Evolutionary conservation across 352 stramenopile species (phyloP).

Genomic region (Phytopythium cucurbitacearum): DNA sequence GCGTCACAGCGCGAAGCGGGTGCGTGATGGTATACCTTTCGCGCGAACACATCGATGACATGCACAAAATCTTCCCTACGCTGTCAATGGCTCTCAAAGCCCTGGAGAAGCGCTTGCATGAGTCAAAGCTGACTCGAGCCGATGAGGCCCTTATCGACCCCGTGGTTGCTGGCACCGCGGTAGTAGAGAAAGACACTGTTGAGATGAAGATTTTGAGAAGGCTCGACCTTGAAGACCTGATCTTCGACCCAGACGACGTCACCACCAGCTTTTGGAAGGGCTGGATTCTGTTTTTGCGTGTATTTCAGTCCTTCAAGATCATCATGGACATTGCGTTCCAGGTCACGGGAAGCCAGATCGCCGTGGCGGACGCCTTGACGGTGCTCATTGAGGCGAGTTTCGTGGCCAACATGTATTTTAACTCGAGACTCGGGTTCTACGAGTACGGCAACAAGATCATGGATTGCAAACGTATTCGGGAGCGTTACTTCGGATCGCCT

Average conservation of each 20-base stretch:
- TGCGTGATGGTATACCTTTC: conserved; percentile 55
- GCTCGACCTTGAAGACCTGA: conserved; percentile 24
- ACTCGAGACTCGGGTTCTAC: conserved; percentile 48
- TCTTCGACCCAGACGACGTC: conserved; percentile 39
- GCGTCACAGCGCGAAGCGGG: conserved; percentile 50
- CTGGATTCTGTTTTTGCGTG: conserved; percentile 21
- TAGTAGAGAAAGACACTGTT: conserved; percentile 13
- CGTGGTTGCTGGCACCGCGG: not conserved
- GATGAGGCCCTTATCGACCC: conserved; percentile 7
- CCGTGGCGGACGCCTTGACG: conserved; percentile 16
- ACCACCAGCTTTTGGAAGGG: conserved; percentile 24
- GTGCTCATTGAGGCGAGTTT: conserved; percentile 44
- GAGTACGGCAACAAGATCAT: conserved; percentile 71
- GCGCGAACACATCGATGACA: conserved; percentile 41
- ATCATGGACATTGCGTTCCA: conserved; percentile 28
- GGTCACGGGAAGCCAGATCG: conserved; percentile 3
- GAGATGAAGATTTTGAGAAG: conserved; percentile 23
- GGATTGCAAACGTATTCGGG: conserved; percentile 31
- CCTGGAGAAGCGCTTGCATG: conserved; percentile 44
- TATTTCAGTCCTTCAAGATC: conserved; percentile 30
- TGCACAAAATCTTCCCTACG: conserved; percentile 58
- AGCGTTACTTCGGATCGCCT: conserved; percentile 32
- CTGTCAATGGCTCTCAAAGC: conserved; percentile 60
- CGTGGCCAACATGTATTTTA: conserved; percentile 38
- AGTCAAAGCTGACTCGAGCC: conserved; percentile 35